Conservation (phyloP, 306 rosid species). For the Fragaria vesca region DNA sequence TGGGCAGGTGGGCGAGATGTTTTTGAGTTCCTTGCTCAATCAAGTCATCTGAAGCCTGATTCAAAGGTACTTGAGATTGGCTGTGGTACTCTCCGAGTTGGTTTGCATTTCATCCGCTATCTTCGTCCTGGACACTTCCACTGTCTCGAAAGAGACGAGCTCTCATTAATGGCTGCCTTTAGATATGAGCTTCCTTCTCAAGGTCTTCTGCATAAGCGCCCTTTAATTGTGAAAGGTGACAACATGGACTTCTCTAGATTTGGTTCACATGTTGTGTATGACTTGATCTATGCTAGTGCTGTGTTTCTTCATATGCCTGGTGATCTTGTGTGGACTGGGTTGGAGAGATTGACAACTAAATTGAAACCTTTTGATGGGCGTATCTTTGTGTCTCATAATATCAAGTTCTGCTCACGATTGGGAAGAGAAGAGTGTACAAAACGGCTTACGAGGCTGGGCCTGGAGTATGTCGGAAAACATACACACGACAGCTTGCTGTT, state of each 20-base stretch:
- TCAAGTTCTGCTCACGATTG: slow-evolving; percentile 79
- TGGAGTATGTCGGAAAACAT: slow-evolving; percentile 70
- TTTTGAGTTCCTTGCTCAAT: slow-evolving; percentile 74
- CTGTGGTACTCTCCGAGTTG: slow-evolving; percentile 93
- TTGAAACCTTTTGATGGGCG: slow-evolving; percentile 70
- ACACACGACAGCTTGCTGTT: slow-evolving; percentile 89
- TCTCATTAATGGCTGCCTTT: slow-evolving; percentile 82
- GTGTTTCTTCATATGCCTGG: slow-evolving; percentile 95
- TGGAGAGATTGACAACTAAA: slow-evolving; percentile 65
- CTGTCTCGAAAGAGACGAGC: slow-evolving; percentile 92
- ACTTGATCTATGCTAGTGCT: slow-evolving; percentile 90
- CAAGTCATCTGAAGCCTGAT: slow-evolving; percentile 54
- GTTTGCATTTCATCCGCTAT: slow-evolving; percentile 81
- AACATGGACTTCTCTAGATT: slow-evolving; percentile 75
- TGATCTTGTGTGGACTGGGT: slow-evolving; percentile 81
- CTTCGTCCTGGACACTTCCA: slow-evolving; percentile 63
- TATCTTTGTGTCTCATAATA: slow-evolving; percentile 80
- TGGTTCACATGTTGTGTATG: slow-evolving; percentile 48
- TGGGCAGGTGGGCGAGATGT: slow-evolving; percentile 98
- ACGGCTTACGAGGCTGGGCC: slow-evolving; percentile 66
- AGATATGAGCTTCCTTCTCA: slow-evolving; percentile 93
- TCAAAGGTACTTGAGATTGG: slow-evolving; percentile 78
- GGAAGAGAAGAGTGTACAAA: slow-evolving; percentile 83
- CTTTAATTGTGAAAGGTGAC: slow-evolving; percentile 74
- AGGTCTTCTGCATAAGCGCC: slow-evolving; percentile 81